Evolutionary conservation across 2,329 filamentous ascomycete genomes (phyloP).

Genomic region (Epichloe gansuensis): DNA sequence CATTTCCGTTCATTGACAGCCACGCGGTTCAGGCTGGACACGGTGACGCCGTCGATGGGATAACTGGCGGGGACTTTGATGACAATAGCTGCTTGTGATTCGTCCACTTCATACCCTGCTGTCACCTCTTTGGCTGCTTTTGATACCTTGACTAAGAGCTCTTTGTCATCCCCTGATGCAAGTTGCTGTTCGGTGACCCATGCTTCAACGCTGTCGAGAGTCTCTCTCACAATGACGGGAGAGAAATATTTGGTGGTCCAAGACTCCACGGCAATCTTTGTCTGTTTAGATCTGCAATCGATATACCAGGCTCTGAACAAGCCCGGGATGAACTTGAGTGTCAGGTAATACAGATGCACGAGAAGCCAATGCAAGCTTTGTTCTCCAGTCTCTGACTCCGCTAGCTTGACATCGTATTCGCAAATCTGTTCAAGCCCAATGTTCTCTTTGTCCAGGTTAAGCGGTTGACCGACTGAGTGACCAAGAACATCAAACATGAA

Average conservation of each 20-base stretch:
- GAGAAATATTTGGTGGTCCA: constrained; percentile 86
- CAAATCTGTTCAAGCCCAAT: constrained; percentile 46
- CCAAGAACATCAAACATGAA: constrained; percentile 80
- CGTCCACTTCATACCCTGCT: constrained; percentile 79
- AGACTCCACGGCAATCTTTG: constrained; percentile 61
- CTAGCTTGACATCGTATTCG: constrained; percentile 38
- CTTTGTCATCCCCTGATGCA: constrained; percentile 38
- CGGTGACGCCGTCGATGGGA: constrained; percentile 66
- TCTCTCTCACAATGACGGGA: constrained; percentile 51
- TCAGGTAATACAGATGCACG: constrained; percentile 74
- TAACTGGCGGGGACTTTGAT: constrained; percentile 72
- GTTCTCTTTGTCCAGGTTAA: constrained; percentile 59
- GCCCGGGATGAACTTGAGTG: constrained; percentile 63
- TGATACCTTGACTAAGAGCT: constrained; percentile 58
- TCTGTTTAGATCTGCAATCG: constrained; percentile 68
- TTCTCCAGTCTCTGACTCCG: constrained; percentile 49
- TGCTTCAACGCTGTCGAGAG: constrained; percentile 52
- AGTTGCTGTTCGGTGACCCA: constrained; percentile 49
- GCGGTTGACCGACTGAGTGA: constrained; percentile 57
- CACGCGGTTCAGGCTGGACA: constrained; percentile 69
- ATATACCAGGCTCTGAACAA: constrained; percentile 79
- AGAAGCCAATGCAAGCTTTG: constrained; percentile 73
- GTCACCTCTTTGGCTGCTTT: constrained; percentile 62
- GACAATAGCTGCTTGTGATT: constrained; percentile 70
- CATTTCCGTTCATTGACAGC: constrained; percentile 85